Conservation (phyloP, 1,139 yeast species). For the Yamadazyma blattariae region DNA sequence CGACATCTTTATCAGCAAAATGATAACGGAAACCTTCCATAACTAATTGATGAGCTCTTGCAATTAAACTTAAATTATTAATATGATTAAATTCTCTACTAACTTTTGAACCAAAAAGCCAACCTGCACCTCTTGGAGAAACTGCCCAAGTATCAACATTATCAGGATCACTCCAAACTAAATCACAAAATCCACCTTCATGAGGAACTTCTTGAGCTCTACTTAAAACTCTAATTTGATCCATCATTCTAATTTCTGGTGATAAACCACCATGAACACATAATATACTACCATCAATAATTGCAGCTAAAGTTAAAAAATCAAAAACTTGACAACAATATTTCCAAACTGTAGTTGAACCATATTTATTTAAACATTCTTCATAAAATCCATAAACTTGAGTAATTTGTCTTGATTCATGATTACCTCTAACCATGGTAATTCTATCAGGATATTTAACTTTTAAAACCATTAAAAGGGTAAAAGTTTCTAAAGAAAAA, state of each 20-base stretch:
- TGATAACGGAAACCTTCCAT: constrained; percentile 98
- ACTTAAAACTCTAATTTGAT: constrained; percentile 89
- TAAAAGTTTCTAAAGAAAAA: constrained; percentile 88
- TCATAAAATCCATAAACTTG: constrained; percentile 93
- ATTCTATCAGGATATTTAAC: constrained; percentile 84
- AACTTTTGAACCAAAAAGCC: constrained; percentile 92
- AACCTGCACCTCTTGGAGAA: constrained; percentile 98
- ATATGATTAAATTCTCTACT: constrained; percentile 93
- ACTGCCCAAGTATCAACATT: constrained; percentile 98
- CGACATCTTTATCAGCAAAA: constrained; percentile 91
- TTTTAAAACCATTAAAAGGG: constrained; percentile 85
- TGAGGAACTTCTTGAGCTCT: constrained; percentile 99
- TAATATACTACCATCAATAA: constrained; percentile 86
- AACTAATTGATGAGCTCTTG: constrained; percentile 96
- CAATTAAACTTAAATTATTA: constrained; percentile 80
- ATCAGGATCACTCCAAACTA: constrained; percentile 98
- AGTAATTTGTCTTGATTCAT: constrained; percentile 91
- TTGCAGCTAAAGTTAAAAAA: constrained; percentile 88
- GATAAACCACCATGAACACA: constrained; percentile 97
- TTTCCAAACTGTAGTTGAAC: constrained; percentile 97
- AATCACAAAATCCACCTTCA: constrained; percentile 97
- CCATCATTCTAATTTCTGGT: constrained; percentile 97
- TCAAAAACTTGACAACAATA: constrained; percentile 96
- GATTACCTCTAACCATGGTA: constrained; percentile 90
- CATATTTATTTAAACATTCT: constrained; percentile 89